A percentile compares a stretch with the other conserved stretches of the same genome.
Evolutionary conservation across 441 rosid genomes (phyloP).

Genomic region (Biscutella laevigata): DNA sequence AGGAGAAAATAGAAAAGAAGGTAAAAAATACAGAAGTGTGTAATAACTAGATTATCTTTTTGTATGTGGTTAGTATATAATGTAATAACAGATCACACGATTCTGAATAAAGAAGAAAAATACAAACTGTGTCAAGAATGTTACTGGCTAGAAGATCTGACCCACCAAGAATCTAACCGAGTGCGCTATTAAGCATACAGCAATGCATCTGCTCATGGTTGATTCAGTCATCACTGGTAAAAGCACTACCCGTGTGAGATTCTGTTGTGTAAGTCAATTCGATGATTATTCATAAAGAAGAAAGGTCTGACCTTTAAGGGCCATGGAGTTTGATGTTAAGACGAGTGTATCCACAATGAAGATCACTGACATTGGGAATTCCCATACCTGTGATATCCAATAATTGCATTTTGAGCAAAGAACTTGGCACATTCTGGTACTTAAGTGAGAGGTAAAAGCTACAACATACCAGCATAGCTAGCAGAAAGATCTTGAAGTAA

Average conservation of each 20-base stretch:
- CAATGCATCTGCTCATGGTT: conserved; percentile 17
- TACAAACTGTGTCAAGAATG: conserved; percentile 2
- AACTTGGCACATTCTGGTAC: no score
- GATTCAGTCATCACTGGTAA: conserved; percentile 26
- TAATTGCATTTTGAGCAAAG: not conserved
- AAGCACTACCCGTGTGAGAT: not conserved
- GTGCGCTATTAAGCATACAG: conserved; percentile 18
- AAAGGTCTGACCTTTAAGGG: conserved; percentile 57
- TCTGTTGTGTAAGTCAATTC: no score
- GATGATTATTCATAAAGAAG: no score
- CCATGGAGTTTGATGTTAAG: conserved; percentile 66
- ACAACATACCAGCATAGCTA: conserved; percentile 58
- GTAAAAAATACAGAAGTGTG: not conserved
- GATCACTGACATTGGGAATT: conserved; percentile 63
- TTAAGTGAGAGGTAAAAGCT: not conserved
- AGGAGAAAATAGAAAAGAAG: not conserved
- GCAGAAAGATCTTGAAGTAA: conserved; percentile 60
- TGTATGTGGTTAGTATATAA: no score
- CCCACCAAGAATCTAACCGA: conserved; percentile 20
- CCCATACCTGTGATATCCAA: conserved; percentile 55
- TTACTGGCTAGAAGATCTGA: conserved; percentile 10
- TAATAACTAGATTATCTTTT: not conserved
- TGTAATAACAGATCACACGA: no score
- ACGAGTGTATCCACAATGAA: conserved; percentile 63
- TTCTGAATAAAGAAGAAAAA: not conserved